Evolutionary conservation across 2,329 filamentous ascomycete genomes (phyloP).

Genomic region (Paraconiothyrium sp.): DNA sequence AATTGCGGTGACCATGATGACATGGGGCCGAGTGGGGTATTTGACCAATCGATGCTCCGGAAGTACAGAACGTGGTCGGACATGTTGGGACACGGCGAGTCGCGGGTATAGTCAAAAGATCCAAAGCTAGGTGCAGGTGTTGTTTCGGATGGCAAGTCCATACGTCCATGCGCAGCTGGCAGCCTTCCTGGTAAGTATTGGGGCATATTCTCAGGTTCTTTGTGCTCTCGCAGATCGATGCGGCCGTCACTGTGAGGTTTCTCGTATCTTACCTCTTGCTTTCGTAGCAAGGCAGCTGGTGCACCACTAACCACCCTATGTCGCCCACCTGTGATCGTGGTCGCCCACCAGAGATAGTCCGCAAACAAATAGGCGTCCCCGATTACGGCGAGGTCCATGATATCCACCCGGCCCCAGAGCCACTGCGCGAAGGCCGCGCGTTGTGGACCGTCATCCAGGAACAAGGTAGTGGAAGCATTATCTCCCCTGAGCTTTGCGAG

Average conservation of each 20-base stretch:
- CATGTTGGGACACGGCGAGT: constrained; percentile 48
- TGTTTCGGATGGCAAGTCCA: background rate
- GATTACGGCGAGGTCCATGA: constrained; percentile 20
- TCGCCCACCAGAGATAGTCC: constrained; percentile 39
- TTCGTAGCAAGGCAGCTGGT: constrained; percentile 22
- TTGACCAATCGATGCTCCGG: constrained; percentile 74
- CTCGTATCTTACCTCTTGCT: constrained; percentile 9
- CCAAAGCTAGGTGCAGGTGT: background rate
- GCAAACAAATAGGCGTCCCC: constrained; percentile 36
- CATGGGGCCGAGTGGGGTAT: constrained; percentile 77
- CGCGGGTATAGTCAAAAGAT: constrained; percentile 18
- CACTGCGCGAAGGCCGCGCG: constrained; percentile 41
- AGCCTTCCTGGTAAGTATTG: constrained; percentile 3
- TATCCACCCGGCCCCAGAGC: constrained; percentile 27
- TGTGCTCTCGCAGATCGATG: constrained; percentile 24
- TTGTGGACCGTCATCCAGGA: constrained; percentile 24
- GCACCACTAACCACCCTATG: constrained; percentile 45
- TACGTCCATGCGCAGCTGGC: background rate
- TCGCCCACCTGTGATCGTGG: constrained; percentile 23
- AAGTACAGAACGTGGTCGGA: constrained; percentile 75
- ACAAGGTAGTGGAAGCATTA: constrained; percentile 22
- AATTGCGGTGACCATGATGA: constrained; percentile 74
- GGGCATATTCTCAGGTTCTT: constrained; percentile 56
- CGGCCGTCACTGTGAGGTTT: constrained; percentile 7
- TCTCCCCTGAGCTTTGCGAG: constrained; percentile 30